Conservation (phyloP, 495 filamentous ascomycete genomes). For the Mytilinidion resinicola region DNA sequence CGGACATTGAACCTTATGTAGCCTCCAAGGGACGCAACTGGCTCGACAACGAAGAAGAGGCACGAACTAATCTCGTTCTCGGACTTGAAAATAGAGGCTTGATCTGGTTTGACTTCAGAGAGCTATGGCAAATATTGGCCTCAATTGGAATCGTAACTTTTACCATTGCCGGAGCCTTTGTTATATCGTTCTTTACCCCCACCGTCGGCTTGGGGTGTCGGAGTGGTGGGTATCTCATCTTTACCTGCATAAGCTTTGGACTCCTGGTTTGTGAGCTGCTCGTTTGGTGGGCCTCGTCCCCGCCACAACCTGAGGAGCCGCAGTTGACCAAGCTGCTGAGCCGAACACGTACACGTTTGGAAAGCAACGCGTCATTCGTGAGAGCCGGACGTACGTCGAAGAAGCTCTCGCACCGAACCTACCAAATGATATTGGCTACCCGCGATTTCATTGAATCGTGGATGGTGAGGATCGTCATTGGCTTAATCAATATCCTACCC, state of each 20-base stretch:
- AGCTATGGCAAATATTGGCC: slow-evolving; percentile 39
- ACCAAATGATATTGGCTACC: neutral
- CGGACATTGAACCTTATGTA: slow-evolving; percentile 40
- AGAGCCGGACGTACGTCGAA: neutral
- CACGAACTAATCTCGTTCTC: slow-evolving; percentile 34
- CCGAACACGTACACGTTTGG: slow-evolving; percentile 3
- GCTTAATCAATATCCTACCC: neutral
- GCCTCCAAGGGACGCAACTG: slow-evolving; percentile 37
- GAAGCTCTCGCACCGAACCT: neutral
- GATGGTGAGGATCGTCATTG: neutral
- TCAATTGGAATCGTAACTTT: slow-evolving; percentile 34
- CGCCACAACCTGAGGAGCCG: slow-evolving; percentile 8
- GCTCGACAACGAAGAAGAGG: slow-evolving; percentile 33
- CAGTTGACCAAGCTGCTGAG: neutral
- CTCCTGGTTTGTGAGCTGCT: slow-evolving; percentile 37
- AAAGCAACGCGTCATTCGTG: slow-evolving; percentile 18
- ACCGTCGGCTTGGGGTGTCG: slow-evolving; percentile 48
- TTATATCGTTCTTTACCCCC: slow-evolving; percentile 42
- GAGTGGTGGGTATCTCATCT: slow-evolving; percentile 44
- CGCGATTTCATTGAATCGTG: slow-evolving; percentile 1
- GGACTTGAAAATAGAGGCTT: slow-evolving; percentile 32
- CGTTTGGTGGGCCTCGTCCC: slow-evolving; percentile 34
- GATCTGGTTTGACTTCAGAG: slow-evolving; percentile 41
- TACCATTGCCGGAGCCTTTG: slow-evolving; percentile 37
- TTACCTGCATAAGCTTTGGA: slow-evolving; percentile 29